Base-by-base conservation (phyloP, 306 rosid genomes). In the Quercus rubra region DNA sequence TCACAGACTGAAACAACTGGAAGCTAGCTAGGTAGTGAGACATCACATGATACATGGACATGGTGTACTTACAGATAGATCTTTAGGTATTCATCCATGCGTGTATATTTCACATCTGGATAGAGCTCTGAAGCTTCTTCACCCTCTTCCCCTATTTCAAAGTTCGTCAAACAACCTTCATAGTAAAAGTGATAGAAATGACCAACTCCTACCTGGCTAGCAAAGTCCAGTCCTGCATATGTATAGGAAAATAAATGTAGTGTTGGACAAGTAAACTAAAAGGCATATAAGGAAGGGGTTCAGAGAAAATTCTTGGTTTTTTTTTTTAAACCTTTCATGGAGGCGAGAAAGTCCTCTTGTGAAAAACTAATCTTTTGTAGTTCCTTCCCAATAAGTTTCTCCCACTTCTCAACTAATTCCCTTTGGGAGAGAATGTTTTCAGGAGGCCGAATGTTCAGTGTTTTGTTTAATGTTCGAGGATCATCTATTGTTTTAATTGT, bases 41-140 rank as follows among this genome's bases (percentile, higher is more conserved):
- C 17, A 13, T 49, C 17, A 41, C 46, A 41, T 23, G 23, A 23
- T 23, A 23, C 23, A 23, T 41, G 46, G 46, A 41, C 11, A 41
- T 41, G 46, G 11, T 20, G 23, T 20, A 10, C 43, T 74, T 46
- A 88, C 9, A 80, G 74, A 74, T 81, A 87, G 46, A 76, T 14
- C 71, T 82, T 49, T 6, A 94, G 80, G 81, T 79, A 89, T 14
- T 92, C 89, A 73, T 92, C 92, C 91, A 94, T 87, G 74, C 93
- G 88, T 8, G 80, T 92, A 84, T 92, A 94, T 1, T 85, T 82
- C 25, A 92, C 94, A 17, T 94, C 97, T 35, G 98, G 98, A 78
- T 89, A 94, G 51, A 94, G 97, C 75, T 85, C 6, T 14, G 98
- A 91, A 7, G 98, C 98, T 86, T 94, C 98, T 82, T 89, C 90